A percentile compares a stretch with the other conserved stretches of the same genome.
These are phyloP conservation scores for Penicillium subrubescens DNA, from an alignment of 495 filamentous ascomycete genomes.

Conservation along the genomic window DNA sequence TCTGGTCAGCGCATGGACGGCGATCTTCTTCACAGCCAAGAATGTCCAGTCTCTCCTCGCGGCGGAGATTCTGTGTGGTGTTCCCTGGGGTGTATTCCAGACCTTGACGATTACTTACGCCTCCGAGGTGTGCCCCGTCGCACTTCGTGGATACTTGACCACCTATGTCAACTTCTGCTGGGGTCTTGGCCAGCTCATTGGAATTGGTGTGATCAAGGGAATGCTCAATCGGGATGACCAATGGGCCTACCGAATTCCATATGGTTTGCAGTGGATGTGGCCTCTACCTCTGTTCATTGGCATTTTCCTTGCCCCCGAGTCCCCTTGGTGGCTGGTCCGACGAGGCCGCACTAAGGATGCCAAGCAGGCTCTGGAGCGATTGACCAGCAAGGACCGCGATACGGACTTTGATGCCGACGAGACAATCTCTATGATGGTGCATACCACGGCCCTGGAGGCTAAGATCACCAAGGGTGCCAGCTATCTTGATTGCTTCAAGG, in stretches of 20 bases:
- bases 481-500: conserved; percentile 75
- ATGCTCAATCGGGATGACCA: conserved; percentile 60
- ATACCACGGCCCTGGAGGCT: conserved; percentile 73
- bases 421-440: conserved; percentile 83
- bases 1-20: conserved; percentile 66
- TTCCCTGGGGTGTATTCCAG: conserved; percentile 84
- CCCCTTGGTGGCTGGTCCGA: conserved; percentile 81
- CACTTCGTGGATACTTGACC: conserved; percentile 71
- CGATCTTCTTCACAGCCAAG: conserved; percentile 77
- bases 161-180: conserved; percentile 85
- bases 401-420: conserved; percentile 71
- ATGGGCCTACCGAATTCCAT: conserved; percentile 71
- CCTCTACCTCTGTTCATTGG: conserved; percentile 72
- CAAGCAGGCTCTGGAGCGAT: conserved; percentile 64
- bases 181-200: conserved; percentile 77
- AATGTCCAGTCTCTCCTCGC: conserved; percentile 68
- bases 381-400: conserved; percentile 60
- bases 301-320: conserved; percentile 72
- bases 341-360: conserved; percentile 68
- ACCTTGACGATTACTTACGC: conserved; percentile 80
- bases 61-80: conserved; percentile 75
- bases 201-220: conserved; percentile 69
- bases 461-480: conserved; percentile 69
- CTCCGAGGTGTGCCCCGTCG: conserved; percentile 75
- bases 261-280: conserved; percentile 86